These are phyloP conservation scores for Kickxella alabastrina DNA, from an alignment of 192 early-diverging fungal genomes.

Conservation along the genomic window DNA sequence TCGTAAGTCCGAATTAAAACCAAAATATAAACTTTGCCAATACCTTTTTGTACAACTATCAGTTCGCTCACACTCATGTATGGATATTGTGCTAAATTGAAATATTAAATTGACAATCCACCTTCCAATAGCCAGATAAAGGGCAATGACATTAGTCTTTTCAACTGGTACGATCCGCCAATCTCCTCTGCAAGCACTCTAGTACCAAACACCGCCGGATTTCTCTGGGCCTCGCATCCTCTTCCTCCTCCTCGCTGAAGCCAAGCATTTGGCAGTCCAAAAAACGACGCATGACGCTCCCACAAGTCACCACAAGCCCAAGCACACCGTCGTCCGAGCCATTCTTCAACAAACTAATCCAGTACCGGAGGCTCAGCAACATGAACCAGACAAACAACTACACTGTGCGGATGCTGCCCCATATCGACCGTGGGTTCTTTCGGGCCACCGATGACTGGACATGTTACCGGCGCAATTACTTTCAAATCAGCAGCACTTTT, in stretches of 20 bases:
- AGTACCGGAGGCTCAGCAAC: constrained; percentile 61
- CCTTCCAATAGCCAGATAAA: background rate
- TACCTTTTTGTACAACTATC: too few relatives aligned
- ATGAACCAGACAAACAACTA: constrained; percentile 60
- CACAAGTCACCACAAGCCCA: constrained; percentile 41
- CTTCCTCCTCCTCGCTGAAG: too few relatives aligned
- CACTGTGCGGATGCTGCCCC: constrained; percentile 61
- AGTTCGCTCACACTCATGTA: too few relatives aligned
- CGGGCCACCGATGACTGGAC: constrained; percentile 87
- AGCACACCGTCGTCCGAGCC: constrained; percentile 46
- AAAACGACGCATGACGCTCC: constrained; percentile 44
- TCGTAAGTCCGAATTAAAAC: too few relatives aligned
- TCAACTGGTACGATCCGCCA: constrained; percentile 2
- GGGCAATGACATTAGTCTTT: background rate
- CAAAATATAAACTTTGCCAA: too few relatives aligned
- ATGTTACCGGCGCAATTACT: constrained; percentile 94
- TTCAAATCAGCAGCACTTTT: constrained; percentile 64
- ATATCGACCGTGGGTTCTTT: constrained; percentile 92
- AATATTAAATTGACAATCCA: background rate
- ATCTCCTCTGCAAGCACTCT: background rate
- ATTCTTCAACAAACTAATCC: constrained; percentile 66
- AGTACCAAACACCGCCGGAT: background rate
- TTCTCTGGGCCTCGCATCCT: too few relatives aligned
- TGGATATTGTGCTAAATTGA: background rate
- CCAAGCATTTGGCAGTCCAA: too few relatives aligned